Evolutionary conservation across 805 yeast species (phyloP), one percentile per base, ranked within the genome.

Genomic region (Tanozyma kutaoensis): DNA sequence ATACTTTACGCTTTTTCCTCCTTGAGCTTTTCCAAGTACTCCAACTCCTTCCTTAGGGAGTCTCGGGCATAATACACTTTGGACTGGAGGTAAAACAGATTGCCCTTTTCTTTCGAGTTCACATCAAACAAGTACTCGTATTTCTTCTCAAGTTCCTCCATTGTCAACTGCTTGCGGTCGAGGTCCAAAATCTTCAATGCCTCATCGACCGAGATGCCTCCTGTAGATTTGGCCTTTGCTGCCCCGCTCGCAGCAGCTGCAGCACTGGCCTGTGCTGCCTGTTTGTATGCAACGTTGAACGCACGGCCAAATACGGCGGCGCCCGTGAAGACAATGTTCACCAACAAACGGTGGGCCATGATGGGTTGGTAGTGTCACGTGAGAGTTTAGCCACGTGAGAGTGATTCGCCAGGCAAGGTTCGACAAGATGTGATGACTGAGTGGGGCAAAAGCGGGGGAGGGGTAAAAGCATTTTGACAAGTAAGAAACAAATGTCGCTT

Each of bases 241-340:
- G 50, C 45, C 5, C 44, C 47, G 22, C 31, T 35, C 7, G 58
- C 58, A 4, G 68, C 67, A 51, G 46, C 61, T 16, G 81, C 69
- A 2, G 88, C 84, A n/a, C 93, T 74, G 29, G 86, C 86, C 28
- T 88, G 81, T 12, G 97, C 95, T 2, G 94, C 93, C 57, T 91
- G 97, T 45, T 76, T 79, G 64, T 88, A 91, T 0, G 98, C 97
- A 50, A 85, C 94, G n/a, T 84, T 67, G 50, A 91, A 91, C 0
- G 98, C 98, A 41, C 81, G 72, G 31, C 97, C 96, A 47, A 91
- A 85, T 17, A 88, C 97, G 40, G 82, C 76, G 4, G 96, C 93
- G 31, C 97, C 97, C 8, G 97, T 86, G 45, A 86, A 70, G 26
- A 85, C 67, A 37, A 91, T 95, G 53, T 81, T 88, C 37, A 81